Conservation (phyloP, 2,329 filamentous ascomycete genomes). For the Pestalotiopsis fici region DNA sequence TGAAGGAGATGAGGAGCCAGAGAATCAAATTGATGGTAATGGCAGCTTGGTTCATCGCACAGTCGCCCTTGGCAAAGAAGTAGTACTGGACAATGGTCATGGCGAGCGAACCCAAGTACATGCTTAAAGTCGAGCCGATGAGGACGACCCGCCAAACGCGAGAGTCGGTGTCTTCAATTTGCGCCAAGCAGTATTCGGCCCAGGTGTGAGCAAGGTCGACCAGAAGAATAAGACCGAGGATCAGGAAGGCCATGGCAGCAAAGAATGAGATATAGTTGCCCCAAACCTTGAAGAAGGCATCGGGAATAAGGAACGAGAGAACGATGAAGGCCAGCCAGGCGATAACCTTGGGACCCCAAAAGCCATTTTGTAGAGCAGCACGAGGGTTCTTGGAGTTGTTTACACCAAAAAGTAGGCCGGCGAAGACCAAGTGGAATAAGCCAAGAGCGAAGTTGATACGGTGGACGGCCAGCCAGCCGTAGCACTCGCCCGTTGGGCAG, state of each 20-base stretch:
- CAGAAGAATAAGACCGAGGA: conserved; percentile 87
- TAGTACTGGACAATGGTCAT: conserved; percentile 98
- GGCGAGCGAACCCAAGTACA: conserved; percentile 87
- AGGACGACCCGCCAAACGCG: conserved; percentile 81
- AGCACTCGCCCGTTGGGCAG: conserved; percentile 87
- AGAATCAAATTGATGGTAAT: conserved; percentile 93
- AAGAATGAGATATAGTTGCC: conserved; percentile 90
- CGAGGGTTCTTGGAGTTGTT: conserved; percentile 83
- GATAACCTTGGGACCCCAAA: conserved; percentile 95
- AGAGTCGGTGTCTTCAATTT: conserved; percentile 90
- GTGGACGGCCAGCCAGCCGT: conserved; percentile 95
- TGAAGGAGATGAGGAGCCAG: conserved; percentile 75
- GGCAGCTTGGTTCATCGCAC: conserved; percentile 94
- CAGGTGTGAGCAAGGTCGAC: conserved; percentile 96
- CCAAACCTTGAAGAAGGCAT: conserved; percentile 92
- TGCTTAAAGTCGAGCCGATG: conserved; percentile 87
- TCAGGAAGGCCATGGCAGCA: conserved; percentile 88
- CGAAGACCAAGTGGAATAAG: conserved; percentile 87
- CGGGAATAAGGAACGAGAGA: conserved; percentile 92
- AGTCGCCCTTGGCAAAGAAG: conserved; percentile 83
- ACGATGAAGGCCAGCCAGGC: conserved; percentile 87
- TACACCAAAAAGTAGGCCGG: conserved; percentile 82
- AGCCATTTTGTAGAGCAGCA: conserved; percentile 93
- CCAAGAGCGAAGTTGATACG: conserved; percentile 97
- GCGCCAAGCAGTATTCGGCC: conserved; percentile 92